Conservation (phyloP, 2,329 filamentous ascomycete genomes). For the Ciborinia camelliae region DNA sequence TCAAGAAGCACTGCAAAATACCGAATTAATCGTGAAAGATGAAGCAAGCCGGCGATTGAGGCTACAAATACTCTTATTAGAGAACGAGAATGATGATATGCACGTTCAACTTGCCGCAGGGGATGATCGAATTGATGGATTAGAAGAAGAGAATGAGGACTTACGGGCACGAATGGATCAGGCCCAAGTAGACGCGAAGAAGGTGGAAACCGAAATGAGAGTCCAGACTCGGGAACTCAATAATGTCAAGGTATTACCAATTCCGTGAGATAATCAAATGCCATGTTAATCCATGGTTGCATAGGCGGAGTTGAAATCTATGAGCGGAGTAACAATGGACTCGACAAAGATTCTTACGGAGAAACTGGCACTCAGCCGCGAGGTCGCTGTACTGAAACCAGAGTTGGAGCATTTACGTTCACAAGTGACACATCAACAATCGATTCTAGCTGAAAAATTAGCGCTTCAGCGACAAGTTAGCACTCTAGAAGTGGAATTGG, state of each 20-base stretch:
- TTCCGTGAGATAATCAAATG: background rate
- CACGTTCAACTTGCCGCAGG: slow-evolving; percentile 59
- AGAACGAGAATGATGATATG: slow-evolving; percentile 69
- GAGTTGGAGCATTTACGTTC: slow-evolving; percentile 60
- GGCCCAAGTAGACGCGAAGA: slow-evolving; percentile 41
- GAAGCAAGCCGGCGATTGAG: slow-evolving; percentile 70
- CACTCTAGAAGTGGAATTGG: slow-evolving; percentile 74
- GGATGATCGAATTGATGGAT: slow-evolving; percentile 55
- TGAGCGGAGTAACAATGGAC: slow-evolving; percentile 65
- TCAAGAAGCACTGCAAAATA: slow-evolving; percentile 59
- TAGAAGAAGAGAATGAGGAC: slow-evolving; percentile 50
- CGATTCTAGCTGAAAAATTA: slow-evolving; percentile 73
- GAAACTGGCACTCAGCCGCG: slow-evolving; percentile 58
- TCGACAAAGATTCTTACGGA: slow-evolving; percentile 67
- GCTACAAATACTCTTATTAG: slow-evolving; percentile 66
- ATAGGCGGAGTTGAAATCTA: slow-evolving; percentile 67
- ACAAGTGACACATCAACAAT: slow-evolving; percentile 60
- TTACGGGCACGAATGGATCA: slow-evolving; percentile 47
- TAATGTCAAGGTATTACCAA: slow-evolving; percentile 48
- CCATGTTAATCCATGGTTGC: slow-evolving; percentile 3
- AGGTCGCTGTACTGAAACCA: slow-evolving; percentile 55
- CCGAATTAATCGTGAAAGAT: slow-evolving; percentile 67
- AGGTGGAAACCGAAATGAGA: slow-evolving; percentile 43
- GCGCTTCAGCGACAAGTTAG: slow-evolving; percentile 74
- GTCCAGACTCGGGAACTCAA: slow-evolving; percentile 52